Evolutionary conservation across 345 rosid genomes (phyloP).

Genomic region (Viola odorata): DNA sequence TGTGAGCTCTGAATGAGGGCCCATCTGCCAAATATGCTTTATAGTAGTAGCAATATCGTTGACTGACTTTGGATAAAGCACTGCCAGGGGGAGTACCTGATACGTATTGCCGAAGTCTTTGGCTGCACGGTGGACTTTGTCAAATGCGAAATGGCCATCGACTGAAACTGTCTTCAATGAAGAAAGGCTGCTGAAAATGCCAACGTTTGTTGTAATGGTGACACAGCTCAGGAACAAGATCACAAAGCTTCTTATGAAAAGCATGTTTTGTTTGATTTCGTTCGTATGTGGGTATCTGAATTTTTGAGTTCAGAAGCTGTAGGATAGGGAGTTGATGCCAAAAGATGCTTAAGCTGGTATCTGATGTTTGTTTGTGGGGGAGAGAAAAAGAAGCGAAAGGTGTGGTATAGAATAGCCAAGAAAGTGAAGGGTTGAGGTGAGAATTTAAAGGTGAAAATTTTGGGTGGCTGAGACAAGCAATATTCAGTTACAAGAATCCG

Average conservation of each 20-base stretch:
- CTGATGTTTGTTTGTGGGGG: neutral
- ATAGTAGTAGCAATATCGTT: constrained; percentile 69
- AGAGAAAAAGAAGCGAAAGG: constrained; percentile 9
- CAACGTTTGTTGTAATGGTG: constrained; percentile 49
- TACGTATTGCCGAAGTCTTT: constrained; percentile 76
- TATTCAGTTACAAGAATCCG: constrained; percentile 50
- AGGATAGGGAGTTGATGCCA: constrained; percentile 15
- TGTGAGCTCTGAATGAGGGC: constrained; percentile 69
- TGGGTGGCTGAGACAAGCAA: constrained; percentile 56
- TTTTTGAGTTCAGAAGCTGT: constrained; percentile 6
- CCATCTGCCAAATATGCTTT: constrained; percentile 78
- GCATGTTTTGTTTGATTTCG: constrained; percentile 40
- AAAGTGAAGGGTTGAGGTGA: constrained; percentile 34
- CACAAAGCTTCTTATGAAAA: constrained; percentile 46
- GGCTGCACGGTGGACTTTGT: constrained; percentile 64
- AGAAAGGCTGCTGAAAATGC: constrained; percentile 58
- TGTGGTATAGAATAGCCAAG: constrained; percentile 32
- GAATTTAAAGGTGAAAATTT: constrained; percentile 49
- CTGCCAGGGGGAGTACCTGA: constrained; percentile 65
- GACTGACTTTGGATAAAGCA: constrained; percentile 73
- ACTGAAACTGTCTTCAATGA: constrained; percentile 54
- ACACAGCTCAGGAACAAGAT: constrained; percentile 58
- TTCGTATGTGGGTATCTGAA: constrained; percentile 38
- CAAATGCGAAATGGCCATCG: constrained; percentile 66
- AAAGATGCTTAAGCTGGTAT: constrained; percentile 23